Evolutionary conservation across 116 monocot species (phyloP).

Genomic region (Trichopus zeylanicus): DNA sequence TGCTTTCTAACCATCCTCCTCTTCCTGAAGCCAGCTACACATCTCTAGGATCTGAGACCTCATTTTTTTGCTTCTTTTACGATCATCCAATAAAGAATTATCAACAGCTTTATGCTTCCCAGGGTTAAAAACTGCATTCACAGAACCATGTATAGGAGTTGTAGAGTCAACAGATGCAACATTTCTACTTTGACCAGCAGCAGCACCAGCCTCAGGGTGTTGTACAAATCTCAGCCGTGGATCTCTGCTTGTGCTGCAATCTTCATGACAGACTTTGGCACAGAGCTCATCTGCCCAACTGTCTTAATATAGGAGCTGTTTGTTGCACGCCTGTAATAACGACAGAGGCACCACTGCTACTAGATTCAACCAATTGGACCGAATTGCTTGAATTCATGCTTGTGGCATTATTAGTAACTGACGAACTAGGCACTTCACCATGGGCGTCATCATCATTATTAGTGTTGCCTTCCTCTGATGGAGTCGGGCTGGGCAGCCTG

Average conservation of each 20-base stretch:
- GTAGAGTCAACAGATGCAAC: not conserved
- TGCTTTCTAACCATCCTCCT: constrained; percentile 54
- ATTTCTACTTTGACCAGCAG: constrained; percentile 14
- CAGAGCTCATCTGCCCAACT: constrained; percentile 6
- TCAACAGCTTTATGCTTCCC: constrained; percentile 50
- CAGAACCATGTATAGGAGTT: constrained; percentile 7
- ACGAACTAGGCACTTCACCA: constrained; percentile 66
- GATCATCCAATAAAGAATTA: constrained; percentile 17
- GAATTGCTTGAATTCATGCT: not conserved
- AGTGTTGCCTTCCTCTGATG: constrained; percentile 77
- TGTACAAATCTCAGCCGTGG: constrained; percentile 66
- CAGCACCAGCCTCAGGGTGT: constrained; percentile 17
- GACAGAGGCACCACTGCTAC: constrained; percentile 2
- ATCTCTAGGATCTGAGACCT: constrained; percentile 11
- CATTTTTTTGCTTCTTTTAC: constrained; percentile 58
- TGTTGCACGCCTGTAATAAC: constrained; percentile 11
- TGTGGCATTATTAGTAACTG: constrained; percentile 8
- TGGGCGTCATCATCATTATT: constrained; percentile 30
- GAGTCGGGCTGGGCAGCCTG: constrained; percentile 89
- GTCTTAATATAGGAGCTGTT: constrained; percentile 15
- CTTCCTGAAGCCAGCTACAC: constrained; percentile 17
- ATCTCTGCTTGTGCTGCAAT: constrained; percentile 71
- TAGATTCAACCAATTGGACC: constrained; percentile 9
- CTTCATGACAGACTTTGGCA: constrained; percentile 23
- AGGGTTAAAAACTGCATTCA: constrained; percentile 13